phyloP scores from a whole-genome alignment of 2,329 filamentous ascomycete species.

The Apiospora pterosperma region DNA sequence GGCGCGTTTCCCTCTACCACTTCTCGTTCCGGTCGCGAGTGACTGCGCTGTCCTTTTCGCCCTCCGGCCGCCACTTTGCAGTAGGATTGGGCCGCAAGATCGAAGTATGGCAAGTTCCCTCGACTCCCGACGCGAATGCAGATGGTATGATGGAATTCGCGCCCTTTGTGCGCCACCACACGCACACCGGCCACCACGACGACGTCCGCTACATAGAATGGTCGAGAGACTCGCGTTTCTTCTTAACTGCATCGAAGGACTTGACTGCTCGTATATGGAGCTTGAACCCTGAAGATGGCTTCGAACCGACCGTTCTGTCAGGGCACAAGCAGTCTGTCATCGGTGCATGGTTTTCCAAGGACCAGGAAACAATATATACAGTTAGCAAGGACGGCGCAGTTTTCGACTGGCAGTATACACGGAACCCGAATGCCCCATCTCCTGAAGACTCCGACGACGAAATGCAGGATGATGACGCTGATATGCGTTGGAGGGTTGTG shows the following conservation, averaged over 20 bases:
- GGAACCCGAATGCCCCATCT: conserved; percentile 52
- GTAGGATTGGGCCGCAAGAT: conserved; percentile 83
- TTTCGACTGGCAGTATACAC: conserved; percentile 85
- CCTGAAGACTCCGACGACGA: conserved; percentile 56
- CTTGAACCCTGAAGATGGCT: conserved; percentile 79
- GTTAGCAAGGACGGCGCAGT: conserved; percentile 96
- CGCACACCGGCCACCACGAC: conserved; percentile 87
- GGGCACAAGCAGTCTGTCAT: conserved; percentile 89
- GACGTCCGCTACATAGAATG: conserved; percentile 83
- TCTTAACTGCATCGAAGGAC: conserved; percentile 88
- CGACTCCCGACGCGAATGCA: conserved; percentile 74
- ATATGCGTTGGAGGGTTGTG: conserved; percentile 87
- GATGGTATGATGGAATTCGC: conserved; percentile 90
- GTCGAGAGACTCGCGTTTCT: conserved; percentile 95
- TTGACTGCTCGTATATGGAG: conserved; percentile 95
- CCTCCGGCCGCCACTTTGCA: conserved; percentile 86
- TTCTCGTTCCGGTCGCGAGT: conserved; percentile 90
- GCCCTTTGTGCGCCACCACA: conserved; percentile 85
- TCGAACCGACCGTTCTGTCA: conserved; percentile 82
- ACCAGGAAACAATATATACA: conserved; percentile 95
- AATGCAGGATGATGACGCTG: conserved; percentile 56
- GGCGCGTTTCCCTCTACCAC: conserved; percentile 84
- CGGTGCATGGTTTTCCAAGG: conserved; percentile 93
- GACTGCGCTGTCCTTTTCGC: conserved; percentile 83
- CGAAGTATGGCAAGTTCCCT: conserved; percentile 95